Conservation (phyloP, 2,329 filamentous ascomycete genomes). For the Microdochium trichocladiopsis region DNA sequence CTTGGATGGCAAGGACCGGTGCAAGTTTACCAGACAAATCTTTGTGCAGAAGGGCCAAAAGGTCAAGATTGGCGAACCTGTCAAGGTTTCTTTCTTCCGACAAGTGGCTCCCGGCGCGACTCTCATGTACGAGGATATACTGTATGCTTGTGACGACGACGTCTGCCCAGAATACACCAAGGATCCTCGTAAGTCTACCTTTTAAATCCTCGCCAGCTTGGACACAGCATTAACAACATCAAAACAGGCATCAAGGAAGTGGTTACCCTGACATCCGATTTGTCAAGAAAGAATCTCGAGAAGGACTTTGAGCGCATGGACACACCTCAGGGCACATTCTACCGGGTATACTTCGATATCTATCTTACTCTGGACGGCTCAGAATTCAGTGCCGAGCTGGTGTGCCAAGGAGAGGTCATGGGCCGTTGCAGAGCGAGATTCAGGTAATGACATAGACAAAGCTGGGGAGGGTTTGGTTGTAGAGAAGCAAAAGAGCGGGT, state of each 20-base stretch:
- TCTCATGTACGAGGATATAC: constrained; percentile 97
- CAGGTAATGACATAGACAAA: constrained; percentile 35
- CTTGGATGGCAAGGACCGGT: constrained; percentile 92
- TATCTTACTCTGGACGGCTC: constrained; percentile 94
- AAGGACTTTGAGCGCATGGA: constrained; percentile 99
- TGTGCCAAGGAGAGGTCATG: constrained; percentile 99
- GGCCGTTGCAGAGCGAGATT: constrained; percentile 91
- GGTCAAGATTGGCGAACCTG: constrained; percentile 97
- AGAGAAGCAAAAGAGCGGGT: background rate
- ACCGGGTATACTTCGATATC: constrained; percentile 72
- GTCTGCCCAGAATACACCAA: constrained; percentile 98
- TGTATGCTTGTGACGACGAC: constrained; percentile 97
- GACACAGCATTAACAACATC: constrained; percentile 18
- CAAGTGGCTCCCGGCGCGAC: constrained; percentile 96
- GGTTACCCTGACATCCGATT: constrained; percentile 91
- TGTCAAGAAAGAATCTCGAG: constrained; percentile 96
- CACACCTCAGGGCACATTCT: constrained; percentile 93
- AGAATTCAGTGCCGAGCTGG: constrained; percentile 95
- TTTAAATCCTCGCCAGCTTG: background rate
- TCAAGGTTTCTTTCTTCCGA: constrained; percentile 98
- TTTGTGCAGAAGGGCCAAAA: constrained; percentile 98
- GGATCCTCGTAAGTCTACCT: constrained; percentile 78
- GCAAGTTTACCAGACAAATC: constrained; percentile 97
- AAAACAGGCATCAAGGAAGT: constrained; percentile 94
- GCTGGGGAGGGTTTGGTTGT: background rate